Base-by-base conservation (phyloP, 139 green algal genomes). In the Coccomyxa sp. region DNA sequence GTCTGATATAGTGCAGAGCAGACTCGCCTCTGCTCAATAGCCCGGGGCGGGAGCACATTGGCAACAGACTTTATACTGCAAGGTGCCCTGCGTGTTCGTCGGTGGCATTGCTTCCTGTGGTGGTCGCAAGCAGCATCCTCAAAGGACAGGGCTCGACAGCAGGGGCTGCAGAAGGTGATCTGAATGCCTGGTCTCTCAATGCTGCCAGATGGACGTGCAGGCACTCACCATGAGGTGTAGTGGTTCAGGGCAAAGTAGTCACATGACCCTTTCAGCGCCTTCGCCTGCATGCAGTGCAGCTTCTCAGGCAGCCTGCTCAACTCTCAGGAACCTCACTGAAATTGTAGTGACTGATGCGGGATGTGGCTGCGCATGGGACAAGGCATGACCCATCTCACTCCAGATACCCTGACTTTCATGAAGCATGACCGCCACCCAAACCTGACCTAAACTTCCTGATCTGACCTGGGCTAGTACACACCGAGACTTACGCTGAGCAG, bases 231-330 rank as follows among this genome's bases (percentile, higher is more conserved):
- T 22, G 71, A 68, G 16, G 83, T 90, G 84, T 91, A 92, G 79
- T 88, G 81, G 79, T 92, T 92, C 76, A 92, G 82, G 22, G 80
- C 83, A 40, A 91, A 82, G 79, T 88, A 92, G 82, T 92, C 88
- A 40, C 79, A 29, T 18, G 77, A 86, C 18, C 80, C 84, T 69
- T 89, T 85, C 35, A 92, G 39, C n/a, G n/a, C n/a, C n/a, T 10
- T 76, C 39, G 8, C 39, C 18, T 14, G n/a, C 40, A 58, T 92
- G 77, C 70, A 24, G 14, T n/a, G 4, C 33, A 40, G 69, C 69
- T 44, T 6, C 2, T 34, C n/a, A n/a, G n/a, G n/a, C n/a, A n/a
- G 35, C 69, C 69, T 50, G 14, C 50, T 64, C 50, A 64, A 64
- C 50, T 64, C 5, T 3, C 22, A 64, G 2, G 5, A 64, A 22